These are phyloP conservation scores for Porcisia deanei DNA, from an alignment of 208 protist genomes.

Conservation along the genomic window DNA sequence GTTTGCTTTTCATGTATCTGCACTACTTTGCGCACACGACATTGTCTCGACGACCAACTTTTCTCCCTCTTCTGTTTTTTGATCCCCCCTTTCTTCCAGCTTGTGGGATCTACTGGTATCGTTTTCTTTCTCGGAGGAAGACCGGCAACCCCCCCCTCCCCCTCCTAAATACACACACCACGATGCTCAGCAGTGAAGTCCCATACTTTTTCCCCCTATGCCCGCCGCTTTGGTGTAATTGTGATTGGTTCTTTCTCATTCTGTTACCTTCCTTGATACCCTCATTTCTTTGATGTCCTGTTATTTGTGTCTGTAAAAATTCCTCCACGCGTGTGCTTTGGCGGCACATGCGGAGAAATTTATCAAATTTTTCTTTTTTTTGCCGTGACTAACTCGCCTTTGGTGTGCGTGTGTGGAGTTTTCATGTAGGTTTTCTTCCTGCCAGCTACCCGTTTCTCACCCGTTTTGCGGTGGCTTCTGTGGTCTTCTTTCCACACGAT, in stretches of 20 bases:
- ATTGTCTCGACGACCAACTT: too few species aligned
- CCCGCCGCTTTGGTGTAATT: background rate
- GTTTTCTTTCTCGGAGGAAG: too few species aligned
- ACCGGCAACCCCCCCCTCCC: too few species aligned
- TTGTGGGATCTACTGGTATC: too few species aligned
- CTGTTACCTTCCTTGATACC: background rate
- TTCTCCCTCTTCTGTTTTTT: too few species aligned
- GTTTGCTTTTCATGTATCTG: too few species aligned
- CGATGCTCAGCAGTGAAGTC: too few species aligned
- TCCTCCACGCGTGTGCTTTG: background rate
- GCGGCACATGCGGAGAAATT: background rate
- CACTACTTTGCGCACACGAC: too few species aligned
- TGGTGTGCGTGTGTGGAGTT: background rate
- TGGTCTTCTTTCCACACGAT: too few species aligned
- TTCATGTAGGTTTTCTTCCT: background rate
- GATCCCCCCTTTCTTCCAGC: too few species aligned
- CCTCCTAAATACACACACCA: too few species aligned
- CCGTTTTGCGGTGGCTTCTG: background rate
- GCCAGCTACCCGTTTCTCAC: background rate
- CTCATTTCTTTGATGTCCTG: background rate
- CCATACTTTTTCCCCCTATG: constrained; percentile 2
- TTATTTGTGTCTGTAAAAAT: background rate
- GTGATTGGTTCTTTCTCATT: background rate
- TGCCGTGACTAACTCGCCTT: background rate
- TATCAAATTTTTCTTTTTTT: too few species aligned